These are phyloP conservation scores for Trypanosoma avium DNA, from an alignment of 208 protist species.

Conservation along the genomic window DNA sequence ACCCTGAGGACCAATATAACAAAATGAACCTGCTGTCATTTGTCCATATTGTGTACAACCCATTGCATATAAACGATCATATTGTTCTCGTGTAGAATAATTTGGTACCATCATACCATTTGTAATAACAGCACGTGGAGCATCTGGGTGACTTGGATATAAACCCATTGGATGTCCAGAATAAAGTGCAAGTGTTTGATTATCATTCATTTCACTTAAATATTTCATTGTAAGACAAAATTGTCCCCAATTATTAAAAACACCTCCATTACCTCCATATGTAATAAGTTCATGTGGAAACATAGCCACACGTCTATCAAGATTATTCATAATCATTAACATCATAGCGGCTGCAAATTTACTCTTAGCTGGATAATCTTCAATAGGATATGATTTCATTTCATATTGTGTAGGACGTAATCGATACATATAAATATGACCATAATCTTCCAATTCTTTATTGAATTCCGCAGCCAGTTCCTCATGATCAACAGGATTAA, in stretches of 20 bases:
- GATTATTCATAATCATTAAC: conserved; percentile 92
- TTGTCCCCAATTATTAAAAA: conserved; percentile 88
- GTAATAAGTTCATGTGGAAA: conserved; percentile 91
- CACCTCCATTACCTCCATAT: conserved; percentile 87
- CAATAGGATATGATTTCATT: conserved; percentile 37
- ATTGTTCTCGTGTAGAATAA: conserved; percentile 71
- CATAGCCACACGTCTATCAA: conserved; percentile 80
- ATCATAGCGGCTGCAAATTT: conserved; percentile 74
- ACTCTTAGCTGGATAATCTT: conserved; percentile 32
- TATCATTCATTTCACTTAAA: conserved; percentile 70
- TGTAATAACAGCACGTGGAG: conserved; percentile 80
- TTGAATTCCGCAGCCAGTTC: conserved; percentile 69
- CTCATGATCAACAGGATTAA: conserved; percentile 46
- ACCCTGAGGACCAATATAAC: conserved; percentile 84
- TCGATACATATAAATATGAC: conserved; percentile 91
- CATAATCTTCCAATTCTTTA: conserved; percentile 65
- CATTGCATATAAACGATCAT: conserved; percentile 44
- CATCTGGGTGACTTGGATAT: conserved; percentile 62
- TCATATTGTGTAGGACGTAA: conserved; percentile 73
- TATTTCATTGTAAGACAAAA: conserved; percentile 86
- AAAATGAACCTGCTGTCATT: conserved; percentile 87
- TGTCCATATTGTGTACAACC: conserved; percentile 79
- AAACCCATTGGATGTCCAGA: conserved; percentile 78
- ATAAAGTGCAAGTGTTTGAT: conserved; percentile 89
- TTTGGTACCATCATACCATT: conserved; percentile 94